These are phyloP conservation scores for Xanthoconium separans DNA, from an alignment of 1,284 basidiomycete genomes.

Conservation along the genomic window DNA sequence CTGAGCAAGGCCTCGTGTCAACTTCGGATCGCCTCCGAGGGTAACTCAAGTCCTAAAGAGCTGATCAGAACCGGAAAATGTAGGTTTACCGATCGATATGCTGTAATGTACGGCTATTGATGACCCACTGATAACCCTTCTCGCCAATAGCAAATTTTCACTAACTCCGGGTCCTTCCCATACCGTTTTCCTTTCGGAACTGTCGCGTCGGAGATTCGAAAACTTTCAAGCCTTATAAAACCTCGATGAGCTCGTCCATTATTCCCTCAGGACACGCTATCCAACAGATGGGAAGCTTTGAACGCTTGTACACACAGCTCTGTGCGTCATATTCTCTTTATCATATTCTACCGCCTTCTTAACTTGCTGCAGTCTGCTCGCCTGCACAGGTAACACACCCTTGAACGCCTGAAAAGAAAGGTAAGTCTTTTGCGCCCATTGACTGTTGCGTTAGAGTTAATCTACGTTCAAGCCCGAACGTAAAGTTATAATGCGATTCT, in stretches of 20 bases:
- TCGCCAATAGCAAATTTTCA: conserved; percentile 29
- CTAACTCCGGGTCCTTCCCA: not conserved
- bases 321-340: conserved; percentile 18
- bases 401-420: conserved; percentile 24
- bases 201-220: conserved; percentile 31
- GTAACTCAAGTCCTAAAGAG: not conserved
- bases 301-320: conserved; percentile 30
- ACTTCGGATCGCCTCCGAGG: too few relatives aligned
- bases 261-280: conserved; percentile 22
- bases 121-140: not conserved
- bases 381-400: conserved; percentile 33
- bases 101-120: not conserved
- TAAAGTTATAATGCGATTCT: conserved; percentile 22
- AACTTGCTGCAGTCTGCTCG: conserved; percentile 24
- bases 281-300: conserved; percentile 37
- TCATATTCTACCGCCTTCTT: not conserved
- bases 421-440: conserved; percentile 10
- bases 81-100: conserved; percentile 12
- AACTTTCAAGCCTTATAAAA: conserved; percentile 26
- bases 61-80: conserved; percentile 1
- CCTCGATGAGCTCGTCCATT: not conserved
- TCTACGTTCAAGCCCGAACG: conserved; percentile 14
- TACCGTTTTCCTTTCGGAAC: conserved; percentile 20
- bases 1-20: not conserved
- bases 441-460: conserved; percentile 4